Percentiles rank a stretch among this genome's conserved stretches.
These are phyloP conservation scores for Earliella scabrosa DNA, from an alignment of 1,284 basidiomycete genomes.

Conservation along the genomic window DNA sequence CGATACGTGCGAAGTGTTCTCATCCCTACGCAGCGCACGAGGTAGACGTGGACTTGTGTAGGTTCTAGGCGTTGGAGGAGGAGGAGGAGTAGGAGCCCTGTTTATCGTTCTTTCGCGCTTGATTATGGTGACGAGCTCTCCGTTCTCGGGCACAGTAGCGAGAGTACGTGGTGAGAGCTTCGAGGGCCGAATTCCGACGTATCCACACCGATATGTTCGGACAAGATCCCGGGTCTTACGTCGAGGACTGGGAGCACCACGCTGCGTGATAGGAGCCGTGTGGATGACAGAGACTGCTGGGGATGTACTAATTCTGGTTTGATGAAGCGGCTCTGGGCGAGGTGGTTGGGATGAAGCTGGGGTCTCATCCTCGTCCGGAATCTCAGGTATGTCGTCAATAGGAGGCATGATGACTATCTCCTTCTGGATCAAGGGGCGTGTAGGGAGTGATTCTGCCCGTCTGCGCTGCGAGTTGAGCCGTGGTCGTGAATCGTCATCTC, in stretches of 20 bases:
- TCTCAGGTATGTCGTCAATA: conserved; percentile 6
- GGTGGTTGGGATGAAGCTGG: background rate
- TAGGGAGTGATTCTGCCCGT: too few relatives aligned
- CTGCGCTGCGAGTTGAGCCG: too few relatives aligned
- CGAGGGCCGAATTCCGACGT: background rate
- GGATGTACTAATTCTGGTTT: background rate
- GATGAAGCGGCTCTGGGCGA: background rate
- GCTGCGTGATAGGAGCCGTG: background rate
- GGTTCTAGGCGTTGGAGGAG: background rate
- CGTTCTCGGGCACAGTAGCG: background rate
- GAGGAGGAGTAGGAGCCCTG: background rate
- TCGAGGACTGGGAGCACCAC: background rate
- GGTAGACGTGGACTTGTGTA: background rate
- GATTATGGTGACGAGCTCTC: background rate
- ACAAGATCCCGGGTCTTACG: background rate
- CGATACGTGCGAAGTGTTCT: background rate
- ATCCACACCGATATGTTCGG: background rate
- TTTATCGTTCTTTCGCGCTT: background rate
- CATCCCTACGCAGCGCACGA: background rate
- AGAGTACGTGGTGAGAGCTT: background rate
- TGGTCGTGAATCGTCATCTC: too few relatives aligned
- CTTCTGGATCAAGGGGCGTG: too few relatives aligned
- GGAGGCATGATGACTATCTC: background rate
- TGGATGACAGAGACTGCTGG: background rate
- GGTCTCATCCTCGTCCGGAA: conserved; percentile 5